Conservation (phyloP, 2,329 filamentous ascomycete genomes). For the Fusarium bactridioides region DNA sequence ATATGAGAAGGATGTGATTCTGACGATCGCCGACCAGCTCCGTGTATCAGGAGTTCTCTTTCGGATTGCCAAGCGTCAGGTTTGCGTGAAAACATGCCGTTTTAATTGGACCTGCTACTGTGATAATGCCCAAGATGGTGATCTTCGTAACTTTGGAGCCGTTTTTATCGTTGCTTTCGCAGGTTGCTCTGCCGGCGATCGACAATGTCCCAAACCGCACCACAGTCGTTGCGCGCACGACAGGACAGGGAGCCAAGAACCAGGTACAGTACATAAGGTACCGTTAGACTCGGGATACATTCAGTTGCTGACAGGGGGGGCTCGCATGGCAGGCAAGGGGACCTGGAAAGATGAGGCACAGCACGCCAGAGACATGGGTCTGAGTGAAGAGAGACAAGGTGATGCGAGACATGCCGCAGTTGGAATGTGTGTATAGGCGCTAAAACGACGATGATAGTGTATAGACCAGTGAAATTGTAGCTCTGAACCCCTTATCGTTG, state of each 20-base stretch:
- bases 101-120: constrained; percentile 3
- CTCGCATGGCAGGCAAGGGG: constrained; percentile 32
- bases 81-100: background rate
- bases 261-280: constrained; percentile 6
- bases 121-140: constrained; percentile 14
- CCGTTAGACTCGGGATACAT: constrained; percentile 15
- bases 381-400: constrained; percentile 21
- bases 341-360: constrained; percentile 28
- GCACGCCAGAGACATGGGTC: constrained; percentile 37
- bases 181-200: constrained; percentile 21
- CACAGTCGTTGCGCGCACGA: constrained; percentile 16
- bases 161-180: constrained; percentile 20
- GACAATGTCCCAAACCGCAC: constrained; percentile 11
- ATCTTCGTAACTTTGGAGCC: constrained; percentile 21
- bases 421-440: constrained; percentile 11
- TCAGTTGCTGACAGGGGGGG: constrained; percentile 14
- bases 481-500: background rate
- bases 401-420: constrained; percentile 37
- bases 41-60: background rate
- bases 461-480: background rate
- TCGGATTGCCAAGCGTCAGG: constrained; percentile 1
- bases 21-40: constrained; percentile 6
- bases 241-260: constrained; percentile 22
- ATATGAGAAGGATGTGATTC: constrained; percentile 17
- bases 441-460: background rate